A percentile compares a stretch with the other conserved stretches of the same genome.
These are phyloP conservation scores for Boletus vermiculosoides DNA, from an alignment of 768 basidiomycete genomes.

Conservation along the genomic window DNA sequence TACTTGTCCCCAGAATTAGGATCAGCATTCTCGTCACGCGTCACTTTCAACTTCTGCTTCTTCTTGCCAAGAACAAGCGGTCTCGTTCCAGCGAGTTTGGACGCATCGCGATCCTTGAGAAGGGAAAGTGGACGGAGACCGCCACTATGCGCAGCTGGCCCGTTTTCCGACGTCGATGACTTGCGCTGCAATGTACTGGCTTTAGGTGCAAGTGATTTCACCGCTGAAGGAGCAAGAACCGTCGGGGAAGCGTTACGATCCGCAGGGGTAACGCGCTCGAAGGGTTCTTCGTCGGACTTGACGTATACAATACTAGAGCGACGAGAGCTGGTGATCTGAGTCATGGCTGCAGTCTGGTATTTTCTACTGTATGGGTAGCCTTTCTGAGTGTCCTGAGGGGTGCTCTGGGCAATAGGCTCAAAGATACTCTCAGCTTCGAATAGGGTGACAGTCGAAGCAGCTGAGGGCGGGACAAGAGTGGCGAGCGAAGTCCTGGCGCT, in stretches of 20 bases:
- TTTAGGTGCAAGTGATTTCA: constrained; percentile 55
- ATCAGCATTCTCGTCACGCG: constrained; percentile 34
- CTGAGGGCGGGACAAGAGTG: constrained; percentile 47
- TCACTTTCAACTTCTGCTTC: constrained; percentile 41
- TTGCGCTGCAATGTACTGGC: constrained; percentile 48
- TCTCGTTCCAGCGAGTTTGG: constrained; percentile 38
- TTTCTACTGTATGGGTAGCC: constrained; percentile 14
- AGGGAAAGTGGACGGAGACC: constrained; percentile 63
- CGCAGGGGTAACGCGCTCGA: background rate
- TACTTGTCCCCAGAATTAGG: constrained; percentile 42
- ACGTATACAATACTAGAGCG: constrained; percentile 67
- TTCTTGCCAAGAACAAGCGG: constrained; percentile 63
- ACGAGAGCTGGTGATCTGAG: constrained; percentile 28
- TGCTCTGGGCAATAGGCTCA: constrained; percentile 50
- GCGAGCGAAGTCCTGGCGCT: constrained; percentile 53
- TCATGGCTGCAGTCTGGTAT: constrained; percentile 20
- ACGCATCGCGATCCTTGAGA: constrained; percentile 53
- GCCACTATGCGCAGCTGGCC: constrained; percentile 35
- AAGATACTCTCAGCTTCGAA: constrained; percentile 43
- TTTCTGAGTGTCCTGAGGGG: constrained; percentile 51
- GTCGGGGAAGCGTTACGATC: constrained; percentile 15
- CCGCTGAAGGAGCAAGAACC: constrained; percentile 46
- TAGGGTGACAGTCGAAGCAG: constrained; percentile 59
- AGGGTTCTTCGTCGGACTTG: constrained; percentile 50
- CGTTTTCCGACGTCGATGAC: constrained; percentile 7